Base-by-base conservation (phyloP, 192 early-diverging fungal genomes). In the Backusella westeae region DNA sequence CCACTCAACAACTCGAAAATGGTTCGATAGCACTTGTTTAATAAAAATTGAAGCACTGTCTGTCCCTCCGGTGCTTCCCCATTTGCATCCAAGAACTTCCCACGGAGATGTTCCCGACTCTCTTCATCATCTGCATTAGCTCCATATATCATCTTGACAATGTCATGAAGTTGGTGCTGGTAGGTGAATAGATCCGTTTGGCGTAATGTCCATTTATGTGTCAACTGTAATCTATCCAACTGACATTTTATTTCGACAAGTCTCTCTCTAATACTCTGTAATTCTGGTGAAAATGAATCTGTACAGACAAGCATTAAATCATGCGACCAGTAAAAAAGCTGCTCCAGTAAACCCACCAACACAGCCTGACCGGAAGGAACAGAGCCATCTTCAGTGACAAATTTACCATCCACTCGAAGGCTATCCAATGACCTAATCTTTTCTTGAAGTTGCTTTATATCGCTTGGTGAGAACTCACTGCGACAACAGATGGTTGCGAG, bases 301-400 rank as follows among this genome's bases (percentile, higher is more conserved):
- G 90, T 89, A 66, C 90, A 87, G 7, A 88, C 94, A 80, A 95
- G 82, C 17, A 78, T 53, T 26, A 95, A 69, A 74, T 97, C 95
- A 77, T 97, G 94, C n/a, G 91, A 85, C 49, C 93, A 89, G 59
- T 93, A 94, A 74, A 92, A 96, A 77, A 90, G 91, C 81, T 92
- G 87, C 75, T 96, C 95, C 63, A 97, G 66, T 29, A 97, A 77
- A 1, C 89, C 90, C 34, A 94, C 90, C 36, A 97, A 91, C n/a
- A 90, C 88, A 6, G 93, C 92, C 71, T 97, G 96, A 23, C 96
- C 96, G 26, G 91, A 78, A 3, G 93, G 87, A 19, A 94, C 87
- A 14, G 76, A 74, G 6, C 95, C 95, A 77, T 92, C 85, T 15
- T 78, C 81, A 12, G 89, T 86, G 39, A 95, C 76, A 80, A 93